These are phyloP conservation scores for Geotrichum ghanense DNA, from an alignment of 805 yeast species.

Conservation along the genomic window DNA sequence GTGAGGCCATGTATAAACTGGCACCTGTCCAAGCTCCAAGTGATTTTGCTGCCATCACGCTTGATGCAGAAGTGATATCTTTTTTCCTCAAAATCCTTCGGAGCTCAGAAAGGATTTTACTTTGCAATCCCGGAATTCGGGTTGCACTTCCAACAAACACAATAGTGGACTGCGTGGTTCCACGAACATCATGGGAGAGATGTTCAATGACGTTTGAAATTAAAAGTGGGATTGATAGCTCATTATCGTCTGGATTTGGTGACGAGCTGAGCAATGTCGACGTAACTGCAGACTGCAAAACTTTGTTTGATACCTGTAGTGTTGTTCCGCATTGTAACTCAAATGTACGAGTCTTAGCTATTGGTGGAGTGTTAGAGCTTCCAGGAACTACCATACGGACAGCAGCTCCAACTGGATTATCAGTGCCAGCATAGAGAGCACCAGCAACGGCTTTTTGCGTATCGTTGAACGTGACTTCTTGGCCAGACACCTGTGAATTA, in stretches of 20 bases:
- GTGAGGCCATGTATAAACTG: background rate
- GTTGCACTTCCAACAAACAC: constrained; percentile 1
- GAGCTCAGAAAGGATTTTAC: background rate
- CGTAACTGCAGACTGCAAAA: background rate
- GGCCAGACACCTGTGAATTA: background rate
- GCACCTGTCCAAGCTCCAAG: constrained; percentile 3
- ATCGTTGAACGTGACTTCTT: background rate
- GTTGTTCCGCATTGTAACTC: background rate
- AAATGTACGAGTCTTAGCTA: background rate
- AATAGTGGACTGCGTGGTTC: background rate
- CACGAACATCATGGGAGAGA: constrained; percentile 1
- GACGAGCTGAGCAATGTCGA: background rate
- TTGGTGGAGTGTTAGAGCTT: background rate
- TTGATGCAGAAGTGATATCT: background rate
- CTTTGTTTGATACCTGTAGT: background rate
- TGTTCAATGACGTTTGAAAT: background rate
- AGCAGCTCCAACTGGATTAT: background rate
- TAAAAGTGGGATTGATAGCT: background rate
- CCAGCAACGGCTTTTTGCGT: background rate
- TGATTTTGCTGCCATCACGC: background rate
- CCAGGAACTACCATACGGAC: background rate
- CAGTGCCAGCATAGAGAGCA: background rate
- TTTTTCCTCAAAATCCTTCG: background rate
- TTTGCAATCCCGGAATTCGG: background rate
- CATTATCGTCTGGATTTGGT: background rate